These are phyloP conservation scores for Ustilago curta DNA, from an alignment of 1,284 basidiomycete species.

Conservation along the genomic window DNA sequence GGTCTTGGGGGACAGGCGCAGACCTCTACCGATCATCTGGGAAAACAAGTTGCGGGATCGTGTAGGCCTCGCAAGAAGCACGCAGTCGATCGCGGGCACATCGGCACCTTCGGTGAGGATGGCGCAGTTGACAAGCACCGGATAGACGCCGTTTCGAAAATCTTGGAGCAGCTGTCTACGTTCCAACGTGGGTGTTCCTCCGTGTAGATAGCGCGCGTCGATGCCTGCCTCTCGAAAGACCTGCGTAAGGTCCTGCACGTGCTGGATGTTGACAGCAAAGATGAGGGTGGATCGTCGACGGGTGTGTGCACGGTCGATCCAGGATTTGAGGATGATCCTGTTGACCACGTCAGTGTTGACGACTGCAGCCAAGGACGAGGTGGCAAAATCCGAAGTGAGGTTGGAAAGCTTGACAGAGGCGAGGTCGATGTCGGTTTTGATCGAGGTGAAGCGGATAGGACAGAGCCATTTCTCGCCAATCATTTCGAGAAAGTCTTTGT, in stretches of 20 bases:
- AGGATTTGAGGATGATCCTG: constrained; percentile 60
- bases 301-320: constrained; percentile 58
- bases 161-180: constrained; percentile 77
- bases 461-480: constrained; percentile 85
- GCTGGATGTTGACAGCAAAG: constrained; percentile 87
- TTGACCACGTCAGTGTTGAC: constrained; percentile 64
- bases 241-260: constrained; percentile 82
- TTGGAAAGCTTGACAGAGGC: constrained; percentile 45
- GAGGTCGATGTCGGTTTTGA: constrained; percentile 62
- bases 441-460: constrained; percentile 66
- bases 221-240: constrained; percentile 82
- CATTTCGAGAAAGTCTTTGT: constrained; percentile 90
- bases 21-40: constrained; percentile 96
- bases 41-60: constrained; percentile 87
- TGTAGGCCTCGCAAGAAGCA: constrained; percentile 81
- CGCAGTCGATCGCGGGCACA: constrained; percentile 79
- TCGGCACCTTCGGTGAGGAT: constrained; percentile 74
- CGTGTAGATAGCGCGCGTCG: constrained; percentile 85
- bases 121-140: constrained; percentile 91
- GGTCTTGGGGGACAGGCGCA: constrained; percentile 83
- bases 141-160: constrained; percentile 81
- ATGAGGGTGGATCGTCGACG: constrained; percentile 84
- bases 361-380: constrained; percentile 55
- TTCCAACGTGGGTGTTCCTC: constrained; percentile 76
- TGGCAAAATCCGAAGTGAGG: constrained; percentile 51